Conservation (phyloP, 2,329 filamentous ascomycete genomes). For the Furcasterigmium sp. region DNA sequence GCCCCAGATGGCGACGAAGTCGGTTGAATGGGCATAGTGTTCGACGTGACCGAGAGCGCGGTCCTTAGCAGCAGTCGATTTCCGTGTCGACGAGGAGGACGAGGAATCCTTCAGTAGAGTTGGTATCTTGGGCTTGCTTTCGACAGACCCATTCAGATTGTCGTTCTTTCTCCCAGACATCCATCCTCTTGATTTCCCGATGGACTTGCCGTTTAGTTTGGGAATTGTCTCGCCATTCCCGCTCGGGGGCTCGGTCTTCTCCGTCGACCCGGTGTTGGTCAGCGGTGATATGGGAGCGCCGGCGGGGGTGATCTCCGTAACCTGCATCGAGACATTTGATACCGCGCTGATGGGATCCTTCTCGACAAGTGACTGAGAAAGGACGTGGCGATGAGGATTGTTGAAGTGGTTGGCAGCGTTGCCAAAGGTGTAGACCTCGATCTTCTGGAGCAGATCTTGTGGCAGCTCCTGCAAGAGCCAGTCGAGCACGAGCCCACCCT, state of each 20-base stretch:
- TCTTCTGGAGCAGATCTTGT: slow-evolving; percentile 57
- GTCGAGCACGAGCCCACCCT: slow-evolving; percentile 67
- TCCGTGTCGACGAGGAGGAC: slow-evolving; percentile 25
- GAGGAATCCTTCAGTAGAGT: slow-evolving; percentile 17
- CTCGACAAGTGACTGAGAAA: slow-evolving; percentile 37
- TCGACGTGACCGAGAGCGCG: slow-evolving; percentile 66
- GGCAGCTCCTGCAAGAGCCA: slow-evolving; percentile 71
- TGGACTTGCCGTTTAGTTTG: slow-evolving; percentile 3
- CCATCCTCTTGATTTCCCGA: background rate
- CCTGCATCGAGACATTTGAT: slow-evolving; percentile 7
- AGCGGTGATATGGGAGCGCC: slow-evolving; percentile 8
- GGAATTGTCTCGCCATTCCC: background rate
- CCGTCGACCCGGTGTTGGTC: background rate
- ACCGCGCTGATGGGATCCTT: slow-evolving; percentile 17
- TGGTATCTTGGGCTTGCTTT: background rate
- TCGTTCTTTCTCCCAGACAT: too few species aligned
- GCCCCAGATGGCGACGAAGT: slow-evolving; percentile 72
- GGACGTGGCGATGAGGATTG: slow-evolving; percentile 45
- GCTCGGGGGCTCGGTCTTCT: background rate
- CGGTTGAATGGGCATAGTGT: slow-evolving; percentile 70
- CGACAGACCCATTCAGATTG: background rate
- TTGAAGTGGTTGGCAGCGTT: slow-evolving; percentile 79
- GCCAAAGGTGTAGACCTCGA: slow-evolving; percentile 76
- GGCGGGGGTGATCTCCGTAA: background rate
- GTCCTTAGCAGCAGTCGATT: slow-evolving; percentile 31